Evolutionary conservation across 768 basidiomycete species (phyloP).

Genomic region (Pleurotus citrinopileatus): DNA sequence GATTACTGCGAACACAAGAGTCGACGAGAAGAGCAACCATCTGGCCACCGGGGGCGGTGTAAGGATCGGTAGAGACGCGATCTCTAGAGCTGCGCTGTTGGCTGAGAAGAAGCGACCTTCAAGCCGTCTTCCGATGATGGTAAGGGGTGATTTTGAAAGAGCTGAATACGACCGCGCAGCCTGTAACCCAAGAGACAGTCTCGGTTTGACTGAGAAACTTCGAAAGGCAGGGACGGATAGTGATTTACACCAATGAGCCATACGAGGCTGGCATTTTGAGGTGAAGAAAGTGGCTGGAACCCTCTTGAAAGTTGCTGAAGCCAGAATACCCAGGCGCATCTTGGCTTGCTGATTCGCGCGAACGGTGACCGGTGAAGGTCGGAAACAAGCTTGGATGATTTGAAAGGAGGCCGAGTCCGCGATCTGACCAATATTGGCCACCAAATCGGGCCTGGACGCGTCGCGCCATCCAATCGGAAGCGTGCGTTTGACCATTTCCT

Average conservation of each 20-base stretch:
- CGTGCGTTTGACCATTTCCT: slow-evolving; percentile 1
- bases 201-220: background rate
- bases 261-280: background rate
- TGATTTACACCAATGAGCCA: background rate
- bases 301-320: slow-evolving; percentile 3
- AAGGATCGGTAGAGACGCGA: slow-evolving; percentile 46
- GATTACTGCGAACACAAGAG: slow-evolving; percentile 87
- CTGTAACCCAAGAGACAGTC: background rate
- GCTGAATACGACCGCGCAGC: background rate
- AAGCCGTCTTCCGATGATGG: background rate
- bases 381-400: background rate
- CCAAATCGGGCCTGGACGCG: too few relatives aligned
- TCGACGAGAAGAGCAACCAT: slow-evolving; percentile 86
- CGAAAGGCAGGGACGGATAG: background rate
- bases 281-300: background rate
- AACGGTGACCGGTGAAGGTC: background rate
- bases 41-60: slow-evolving; percentile 69
- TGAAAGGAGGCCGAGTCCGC: too few relatives aligned
- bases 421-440: too few relatives aligned
- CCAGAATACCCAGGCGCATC: background rate
- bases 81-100: background rate
- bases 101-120: slow-evolving; percentile 11
- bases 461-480: slow-evolving; percentile 4
- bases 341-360: background rate
- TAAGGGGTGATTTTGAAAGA: background rate